Conservation (phyloP, 2,329 filamentous ascomycete genomes). For the Diaporthe aspalathi region DNA sequence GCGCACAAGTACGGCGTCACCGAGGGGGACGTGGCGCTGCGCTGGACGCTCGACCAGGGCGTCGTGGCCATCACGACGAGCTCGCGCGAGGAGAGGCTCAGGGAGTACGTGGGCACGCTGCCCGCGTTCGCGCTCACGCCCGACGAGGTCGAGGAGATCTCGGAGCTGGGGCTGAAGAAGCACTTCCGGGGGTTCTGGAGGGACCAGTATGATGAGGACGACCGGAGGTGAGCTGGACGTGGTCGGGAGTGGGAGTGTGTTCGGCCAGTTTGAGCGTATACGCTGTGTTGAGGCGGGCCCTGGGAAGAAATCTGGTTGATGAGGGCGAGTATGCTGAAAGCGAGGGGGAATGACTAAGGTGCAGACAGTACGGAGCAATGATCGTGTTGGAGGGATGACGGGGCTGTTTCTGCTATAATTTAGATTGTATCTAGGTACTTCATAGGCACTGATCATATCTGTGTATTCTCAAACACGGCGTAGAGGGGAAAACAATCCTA, state of each 20-base stretch:
- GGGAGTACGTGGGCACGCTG: conserved; percentile 22
- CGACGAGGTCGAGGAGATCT: conserved; percentile 32
- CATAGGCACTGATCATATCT: too few species aligned
- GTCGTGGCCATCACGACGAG: conserved; percentile 65
- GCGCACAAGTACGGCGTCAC: conserved; percentile 64
- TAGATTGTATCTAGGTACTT: too few species aligned
- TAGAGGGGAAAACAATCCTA: too few species aligned
- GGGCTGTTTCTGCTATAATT: too few species aligned
- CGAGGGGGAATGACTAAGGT: too few species aligned
- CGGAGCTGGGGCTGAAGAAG: conserved; percentile 35
- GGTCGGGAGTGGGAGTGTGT: not conserved
- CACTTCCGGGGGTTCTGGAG: conserved; percentile 35
- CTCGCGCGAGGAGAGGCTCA: conserved; percentile 21
- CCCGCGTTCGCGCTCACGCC: conserved; percentile 22
- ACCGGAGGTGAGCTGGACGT: conserved; percentile 26
- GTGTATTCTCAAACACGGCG: too few species aligned
- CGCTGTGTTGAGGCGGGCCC: too few species aligned
- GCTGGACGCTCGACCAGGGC: conserved; percentile 68
- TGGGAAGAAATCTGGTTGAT: too few species aligned
- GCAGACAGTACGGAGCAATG: too few species aligned
- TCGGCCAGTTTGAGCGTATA: not conserved
- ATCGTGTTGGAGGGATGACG: too few species aligned
- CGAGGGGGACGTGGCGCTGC: conserved; percentile 63
- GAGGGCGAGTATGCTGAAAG: too few species aligned
- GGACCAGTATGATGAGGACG: conserved; percentile 30